Conservation (phyloP, 495 filamentous ascomycete genomes). For the Chlorociboria aeruginascens region DNA sequence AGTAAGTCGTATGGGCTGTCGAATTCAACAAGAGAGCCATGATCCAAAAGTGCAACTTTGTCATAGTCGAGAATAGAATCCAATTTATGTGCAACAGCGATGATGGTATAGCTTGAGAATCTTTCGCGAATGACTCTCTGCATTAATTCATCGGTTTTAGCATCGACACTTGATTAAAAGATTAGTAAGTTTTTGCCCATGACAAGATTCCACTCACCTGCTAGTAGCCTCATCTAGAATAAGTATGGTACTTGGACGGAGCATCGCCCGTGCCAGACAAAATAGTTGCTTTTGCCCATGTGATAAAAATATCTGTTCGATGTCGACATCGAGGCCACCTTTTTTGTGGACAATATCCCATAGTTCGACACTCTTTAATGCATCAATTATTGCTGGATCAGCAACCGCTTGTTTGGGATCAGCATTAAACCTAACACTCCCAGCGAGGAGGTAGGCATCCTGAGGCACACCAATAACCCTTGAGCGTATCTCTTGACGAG, state of each 20-base stretch:
- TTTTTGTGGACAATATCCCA: constrained; percentile 24
- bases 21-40: constrained; percentile 24
- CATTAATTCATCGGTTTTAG: constrained; percentile 43
- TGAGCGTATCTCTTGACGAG: constrained; percentile 13
- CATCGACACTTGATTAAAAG: constrained; percentile 28
- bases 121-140: constrained; percentile 42
- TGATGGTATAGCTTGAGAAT: constrained; percentile 40
- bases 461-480: constrained; percentile 28
- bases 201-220: constrained; percentile 3
- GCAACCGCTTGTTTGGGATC: constrained; percentile 25
- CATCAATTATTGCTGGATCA: constrained; percentile 21
- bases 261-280: constrained; percentile 30
- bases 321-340: constrained; percentile 28
- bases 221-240: constrained; percentile 37
- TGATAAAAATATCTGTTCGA: constrained; percentile 25
- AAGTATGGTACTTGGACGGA: constrained; percentile 21
- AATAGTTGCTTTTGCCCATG: constrained; percentile 37
- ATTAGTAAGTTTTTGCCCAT: too few relatives aligned
- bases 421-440: constrained; percentile 33
- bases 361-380: constrained; percentile 26
- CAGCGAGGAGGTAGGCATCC: constrained; percentile 25
- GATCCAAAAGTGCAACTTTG: constrained; percentile 28
- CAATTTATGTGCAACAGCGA: constrained; percentile 41
- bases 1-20: constrained; percentile 26
- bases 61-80: constrained; percentile 32